Conservation (phyloP, 1,139 yeast species). For the Scheffersomyces insectosa region DNA sequence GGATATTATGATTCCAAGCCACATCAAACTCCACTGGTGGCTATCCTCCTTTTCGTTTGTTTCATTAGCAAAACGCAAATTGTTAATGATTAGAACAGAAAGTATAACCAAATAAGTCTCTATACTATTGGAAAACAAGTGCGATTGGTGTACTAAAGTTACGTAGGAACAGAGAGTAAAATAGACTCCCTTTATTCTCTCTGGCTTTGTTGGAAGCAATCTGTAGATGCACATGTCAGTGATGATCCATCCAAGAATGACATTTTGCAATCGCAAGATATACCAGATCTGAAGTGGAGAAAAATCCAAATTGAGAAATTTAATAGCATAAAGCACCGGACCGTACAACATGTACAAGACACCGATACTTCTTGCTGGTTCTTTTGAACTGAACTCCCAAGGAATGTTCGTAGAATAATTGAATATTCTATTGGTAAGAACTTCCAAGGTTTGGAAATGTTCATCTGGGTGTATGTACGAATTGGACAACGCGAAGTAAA, state of each 20-base stretch:
- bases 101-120: constrained; percentile 72
- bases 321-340: constrained; percentile 51
- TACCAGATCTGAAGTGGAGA: constrained; percentile 55
- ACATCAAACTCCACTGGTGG: constrained; percentile 21
- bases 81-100: constrained; percentile 52
- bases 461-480: constrained; percentile 98
- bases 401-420: constrained; percentile 60
- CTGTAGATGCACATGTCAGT: constrained; percentile 53
- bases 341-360: constrained; percentile 72
- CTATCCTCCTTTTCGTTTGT: constrained; percentile 5
- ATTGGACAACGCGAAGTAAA: constrained; percentile 63
- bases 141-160: constrained; percentile 79
- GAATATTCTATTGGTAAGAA: constrained; percentile 52
- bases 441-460: constrained; percentile 87
- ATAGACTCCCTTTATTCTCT: constrained; percentile 61
- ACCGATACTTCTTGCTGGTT: constrained; percentile 73
- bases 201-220: constrained; percentile 59
- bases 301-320: constrained; percentile 21
- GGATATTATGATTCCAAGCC: constrained; percentile 55
- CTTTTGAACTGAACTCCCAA: constrained; percentile 73
- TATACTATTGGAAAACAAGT: constrained; percentile 82
- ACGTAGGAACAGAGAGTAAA: constrained; percentile 77
- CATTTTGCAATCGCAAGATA: constrained; percentile 57
- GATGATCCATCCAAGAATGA: constrained; percentile 57
- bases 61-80: constrained; percentile 35